Base-by-base conservation (phyloP, 768 basidiomycete genomes). In the Hygrocybe coccinea region DNA sequence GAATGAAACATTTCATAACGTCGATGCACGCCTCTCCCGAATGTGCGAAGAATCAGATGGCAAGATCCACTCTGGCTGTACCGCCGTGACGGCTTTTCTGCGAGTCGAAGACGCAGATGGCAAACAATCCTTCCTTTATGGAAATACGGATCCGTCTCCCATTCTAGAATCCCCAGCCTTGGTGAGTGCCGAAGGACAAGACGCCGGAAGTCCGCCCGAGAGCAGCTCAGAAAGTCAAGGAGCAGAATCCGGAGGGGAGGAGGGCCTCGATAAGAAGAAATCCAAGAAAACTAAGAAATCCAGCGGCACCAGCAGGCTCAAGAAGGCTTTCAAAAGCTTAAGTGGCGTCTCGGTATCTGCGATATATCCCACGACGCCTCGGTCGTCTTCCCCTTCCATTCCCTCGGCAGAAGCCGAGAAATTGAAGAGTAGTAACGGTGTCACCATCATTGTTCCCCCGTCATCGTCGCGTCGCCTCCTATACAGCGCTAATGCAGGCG, bases 401-500 rank as follows among this genome's bases (percentile, higher is more conserved):
- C 29, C 29, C 29, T 61, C 70, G 22, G 62, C 61, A 25, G 46
- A 43, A 21, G 19, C 19, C 14, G 48, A 45, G n/a, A 74, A 71
- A 63, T 50, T 59, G 24, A 57, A 62, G 22, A 65, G 66, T 5
- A 65, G 66, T 5, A 67, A 73, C 12, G 69, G 70, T 15, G 59
- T 63, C 1, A 63, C 62, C 6, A 65, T 73, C 17, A 68, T 59
- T 35, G 65, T 82, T 22, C 83, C 84, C 35, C 81, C 83, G 12
- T 59, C 70, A 4, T 71, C 67, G 22, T 67, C 85, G 19, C 80
- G 85, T 56, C 85, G 91, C 25, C 89, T 97, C 44, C 74, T 99
- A 36, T 99, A 98, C 69, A 87, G 86, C 52, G 97, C 97, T 39
- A 99, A 99, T 67, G 97, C 91, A 1, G 97, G 97, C 8, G 97